Evolutionary conservation across 176 grass and related monocot species (phyloP), one percentile per base, ranked within the genome.

Genomic region (Cenchrus fungigraminus): DNA sequence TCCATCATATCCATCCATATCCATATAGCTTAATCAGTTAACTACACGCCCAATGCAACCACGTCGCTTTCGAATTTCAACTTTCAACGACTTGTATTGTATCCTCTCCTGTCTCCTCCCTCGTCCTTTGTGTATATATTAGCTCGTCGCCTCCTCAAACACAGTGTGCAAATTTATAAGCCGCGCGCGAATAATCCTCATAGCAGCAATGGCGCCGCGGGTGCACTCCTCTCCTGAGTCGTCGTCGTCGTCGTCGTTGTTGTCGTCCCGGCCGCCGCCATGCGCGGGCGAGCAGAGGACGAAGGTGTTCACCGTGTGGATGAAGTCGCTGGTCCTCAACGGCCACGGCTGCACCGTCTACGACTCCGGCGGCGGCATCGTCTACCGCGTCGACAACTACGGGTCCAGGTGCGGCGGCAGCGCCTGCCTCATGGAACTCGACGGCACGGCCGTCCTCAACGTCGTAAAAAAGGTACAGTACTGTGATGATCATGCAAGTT

Each of bases 281-380:
- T 74, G 72, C 19, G 77, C 22, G n/a, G 76, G 80, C 43, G 64
- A 58, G 71, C 58, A 53, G 53, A 45, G 46, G 53, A 91, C 88
- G 83, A 89, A 87, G 83, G 83, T 91, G 54, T 92, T 88, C 84
- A 92, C 94, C 1, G 12, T 95, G 59, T 95, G 94, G 86, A 77
- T 95, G 62, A 93, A 91, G 79, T 95, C 91, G 43, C 87, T 91
- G 68, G 91, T 92, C 61, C 56, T 95, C 65, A 91, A 89, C 70
- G 73, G 88, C 5, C 90, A 83, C 5, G 93, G 88, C 16, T 92
- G 94, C 86, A 87, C 94, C 61, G 87, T 91, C 13, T 95, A 91
- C 68, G 84, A 95, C 85, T 91, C 94, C 58, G 73, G 81, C 77
- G 94, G 94, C 25, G 60, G 60, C 22, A 63, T 63, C 60, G 25